Evolutionary conservation across 139 green algal genomes (phyloP).

Genomic region (Trebouxia sp.): DNA sequence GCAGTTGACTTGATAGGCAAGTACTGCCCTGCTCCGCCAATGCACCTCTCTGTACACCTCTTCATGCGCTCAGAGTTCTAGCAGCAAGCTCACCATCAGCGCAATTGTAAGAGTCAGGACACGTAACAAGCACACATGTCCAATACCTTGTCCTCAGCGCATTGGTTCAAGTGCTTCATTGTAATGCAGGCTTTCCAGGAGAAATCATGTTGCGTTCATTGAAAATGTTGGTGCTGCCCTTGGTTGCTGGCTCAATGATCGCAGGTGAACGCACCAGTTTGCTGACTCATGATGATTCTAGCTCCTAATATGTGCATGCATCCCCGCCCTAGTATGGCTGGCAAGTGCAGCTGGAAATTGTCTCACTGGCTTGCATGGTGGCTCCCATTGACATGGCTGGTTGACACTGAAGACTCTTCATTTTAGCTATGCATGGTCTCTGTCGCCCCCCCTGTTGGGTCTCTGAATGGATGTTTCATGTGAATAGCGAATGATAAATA

Average conservation of each 20-base stretch:
- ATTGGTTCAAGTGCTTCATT: too few species aligned
- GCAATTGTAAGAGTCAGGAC: background rate
- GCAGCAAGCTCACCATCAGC: too few species aligned
- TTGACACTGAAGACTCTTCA: too few species aligned
- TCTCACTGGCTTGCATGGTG: too few species aligned
- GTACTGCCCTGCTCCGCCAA: background rate
- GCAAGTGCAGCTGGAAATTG: too few species aligned
- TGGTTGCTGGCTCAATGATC: conserved; percentile 55
- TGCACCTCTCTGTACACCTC: background rate
- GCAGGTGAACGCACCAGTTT: conserved; percentile 17
- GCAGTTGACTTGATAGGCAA: conserved; percentile 37
- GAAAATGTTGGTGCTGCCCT: conserved; percentile 58
- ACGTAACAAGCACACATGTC: background rate
- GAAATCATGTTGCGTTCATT: conserved; percentile 61
- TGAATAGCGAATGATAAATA: too few species aligned
- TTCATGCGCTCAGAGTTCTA: too few species aligned
- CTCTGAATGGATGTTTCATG: too few species aligned
- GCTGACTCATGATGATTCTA: background rate
- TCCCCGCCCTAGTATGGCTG: background rate
- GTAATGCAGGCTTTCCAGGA: conserved; percentile 47
- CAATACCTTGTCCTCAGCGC: background rate
- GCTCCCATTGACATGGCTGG: too few species aligned
- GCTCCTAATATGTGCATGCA: background rate
- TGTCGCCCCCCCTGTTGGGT: too few species aligned
- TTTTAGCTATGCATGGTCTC: too few species aligned